Evolutionary conservation across 2,329 filamentous ascomycete genomes (phyloP), one percentile per base, ranked within the genome.

Genomic region (Pseudonectria foliicola): DNA sequence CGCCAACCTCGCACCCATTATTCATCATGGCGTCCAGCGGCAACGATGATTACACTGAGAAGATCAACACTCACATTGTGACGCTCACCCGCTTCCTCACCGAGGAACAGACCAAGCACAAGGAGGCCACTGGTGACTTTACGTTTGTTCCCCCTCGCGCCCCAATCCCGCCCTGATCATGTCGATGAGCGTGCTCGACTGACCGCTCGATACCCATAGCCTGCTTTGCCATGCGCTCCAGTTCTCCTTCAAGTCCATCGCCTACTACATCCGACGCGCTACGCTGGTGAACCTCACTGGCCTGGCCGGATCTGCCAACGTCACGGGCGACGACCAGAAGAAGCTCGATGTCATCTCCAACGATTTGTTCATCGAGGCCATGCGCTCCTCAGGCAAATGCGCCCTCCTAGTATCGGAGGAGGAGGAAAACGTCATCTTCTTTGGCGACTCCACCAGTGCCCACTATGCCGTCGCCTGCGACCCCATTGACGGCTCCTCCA

Each of bases 261-360:
- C 92, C 53, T 95, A 96, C 75, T 98, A 95, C 73, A 98, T 98
- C 64, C 89, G 90, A 55, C 83, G 92, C 62, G 88, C 90, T 25
- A 90, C 87, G 15, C 72, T 98, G 46, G 90, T 96, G 68, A 95
- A 95, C 71, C 78, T 98, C 43, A 93, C 87, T 34, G 92, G 92
- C 42, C 80, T 98, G 31, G 92, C 92, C 43, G 92, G 92, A 40
- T 92, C 90, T 41, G 86, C 88, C 48, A 98, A 98, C 68, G 86
- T 75, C 35, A 96, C 92, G 3, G 92, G 92, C 47, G 92, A 98
- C 63, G 92, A 96, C 61, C 92, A 98, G 64, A 98, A 98, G 79
- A 98, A 98, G 71, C 85, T 98, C 44, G 92, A 98, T 61, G 90
- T 98, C 40, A 96, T 98, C 59, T 90, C 89, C 61, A 96, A 98